Evolutionary conservation across 202 grass and related monocot species (phyloP).

Genomic region (Setaria viridis): DNA sequence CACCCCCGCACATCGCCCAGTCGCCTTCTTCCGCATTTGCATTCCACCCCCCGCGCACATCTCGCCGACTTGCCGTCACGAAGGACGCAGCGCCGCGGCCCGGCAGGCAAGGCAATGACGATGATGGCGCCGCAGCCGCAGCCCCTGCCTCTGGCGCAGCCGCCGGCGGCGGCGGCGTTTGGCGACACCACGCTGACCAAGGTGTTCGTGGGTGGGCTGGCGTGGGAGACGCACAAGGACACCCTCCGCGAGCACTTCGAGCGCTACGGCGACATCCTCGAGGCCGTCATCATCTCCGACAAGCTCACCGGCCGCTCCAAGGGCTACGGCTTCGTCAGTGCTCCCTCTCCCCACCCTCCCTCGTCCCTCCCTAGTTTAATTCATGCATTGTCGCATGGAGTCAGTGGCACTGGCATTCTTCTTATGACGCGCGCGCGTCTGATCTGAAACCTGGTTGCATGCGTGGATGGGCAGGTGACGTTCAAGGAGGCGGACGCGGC

Average conservation of each 20-base stretch:
- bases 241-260: conserved; percentile 96
- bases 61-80: conserved; percentile 15
- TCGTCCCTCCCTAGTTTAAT: neutral
- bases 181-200: conserved; percentile 95
- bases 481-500: conserved; percentile 96
- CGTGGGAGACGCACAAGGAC: conserved; percentile 98
- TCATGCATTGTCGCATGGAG: neutral
- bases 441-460: neutral
- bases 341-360: neutral
- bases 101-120: conserved; percentile 37
- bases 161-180: conserved; percentile 45
- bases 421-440: conserved; percentile 21
- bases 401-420: neutral
- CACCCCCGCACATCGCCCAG: conserved; percentile 27
- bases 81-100: neutral
- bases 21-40: conserved; percentile 19
- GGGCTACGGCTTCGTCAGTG: conserved; percentile 93
- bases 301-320: conserved; percentile 99
- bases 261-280: conserved; percentile 89
- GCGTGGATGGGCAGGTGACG: conserved; percentile 66
- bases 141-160: conserved; percentile 4
- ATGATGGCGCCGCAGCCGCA: conserved; percentile 52
- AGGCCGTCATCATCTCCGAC: conserved; percentile 99
- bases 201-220: conserved; percentile 97
- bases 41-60: conserved; percentile 13